Evolutionary conservation across 306 rosid genomes (phyloP).

Genomic region (Styphnolobium japonicum): DNA sequence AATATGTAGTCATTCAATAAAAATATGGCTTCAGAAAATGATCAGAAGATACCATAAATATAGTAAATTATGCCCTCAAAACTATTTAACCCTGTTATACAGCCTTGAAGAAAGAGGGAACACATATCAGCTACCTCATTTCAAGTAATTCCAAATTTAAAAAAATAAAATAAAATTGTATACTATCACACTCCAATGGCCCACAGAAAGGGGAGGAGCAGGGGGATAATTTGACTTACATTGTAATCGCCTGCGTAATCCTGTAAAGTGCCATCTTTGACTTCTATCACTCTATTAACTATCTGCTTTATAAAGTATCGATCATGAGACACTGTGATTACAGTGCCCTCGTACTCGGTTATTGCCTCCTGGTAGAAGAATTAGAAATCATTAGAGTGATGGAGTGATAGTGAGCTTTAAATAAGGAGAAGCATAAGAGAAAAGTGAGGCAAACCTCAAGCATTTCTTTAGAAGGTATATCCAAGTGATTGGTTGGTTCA

Average conservation of each 20-base stretch:
- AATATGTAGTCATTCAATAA: neutral
- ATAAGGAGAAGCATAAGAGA: slow-evolving; percentile 8
- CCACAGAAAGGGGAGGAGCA: neutral
- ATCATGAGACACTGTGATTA: slow-evolving; percentile 93
- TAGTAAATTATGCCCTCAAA: slow-evolving; percentile 12
- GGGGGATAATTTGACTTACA: slow-evolving; percentile 48
- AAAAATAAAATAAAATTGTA: neutral
- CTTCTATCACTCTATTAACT: slow-evolving; percentile 92
- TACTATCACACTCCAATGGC: neutral
- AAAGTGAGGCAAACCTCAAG: slow-evolving; percentile 65
- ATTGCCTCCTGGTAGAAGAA: slow-evolving; percentile 78
- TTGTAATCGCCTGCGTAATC: slow-evolving; percentile 90
- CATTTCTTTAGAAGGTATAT: slow-evolving; percentile 98
- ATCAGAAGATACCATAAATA: neutral
- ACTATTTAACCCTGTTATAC: neutral
- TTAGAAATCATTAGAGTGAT: slow-evolving; percentile 14
- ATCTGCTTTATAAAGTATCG: slow-evolving; percentile 92
- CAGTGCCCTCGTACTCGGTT: slow-evolving; percentile 77
- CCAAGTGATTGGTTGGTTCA: slow-evolving; percentile 98
- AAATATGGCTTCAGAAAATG: neutral
- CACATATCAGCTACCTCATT: neutral
- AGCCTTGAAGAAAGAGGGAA: neutral
- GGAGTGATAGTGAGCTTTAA: slow-evolving; percentile 1
- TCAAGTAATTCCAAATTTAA: neutral
- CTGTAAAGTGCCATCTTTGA: slow-evolving; percentile 66